Base-by-base conservation (phyloP, 1,284 basidiomycete genomes). In the Heterobasidion annosum region DNA sequence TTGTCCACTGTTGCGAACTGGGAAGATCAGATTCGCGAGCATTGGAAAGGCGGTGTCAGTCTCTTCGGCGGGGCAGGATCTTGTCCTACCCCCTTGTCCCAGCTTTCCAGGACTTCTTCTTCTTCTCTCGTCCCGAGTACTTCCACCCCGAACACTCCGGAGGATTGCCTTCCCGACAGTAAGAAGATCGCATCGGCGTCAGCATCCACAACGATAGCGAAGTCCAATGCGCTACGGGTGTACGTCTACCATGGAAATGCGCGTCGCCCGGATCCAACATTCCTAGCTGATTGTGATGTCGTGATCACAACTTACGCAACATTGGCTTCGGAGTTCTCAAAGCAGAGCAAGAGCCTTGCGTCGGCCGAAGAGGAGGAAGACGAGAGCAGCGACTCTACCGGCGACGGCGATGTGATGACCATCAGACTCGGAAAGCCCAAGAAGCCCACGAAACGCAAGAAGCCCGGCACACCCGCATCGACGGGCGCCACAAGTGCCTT, bases 251-350 rank as follows among this genome's bases (percentile, higher is more conserved):
- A 99, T 65, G 97, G 97, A 12, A 89, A 91, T 62, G 77, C 85
- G 16, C 85, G 97, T n/a, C 81, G 88, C 48, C 83, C 85, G 13
- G 93, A 98, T 67, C 82, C 93, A 13, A 68, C 78, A 8, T 92
- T 88, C 68, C 77, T 99, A 37, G 89, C 93, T 12, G 85, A 96
- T 65, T 94, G 98, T 67, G 97, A 99, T 70, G 88, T 94, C 32
- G 96, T 99, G 54, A 91, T 99, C 67, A 99, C 97, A 8, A 98
- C 96, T 0, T 99, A 94, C 70, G 87, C 93, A 43, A 98, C 96
- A 0, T 78, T 99, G 34, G 96, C 94, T 0, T 90, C 91, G 33
- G 97, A 99, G 67, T 99, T 84, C 67, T 93, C 93, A 19, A 94
- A 91, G 67, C 96, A 98, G 71, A 82, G 73, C 56, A 78, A 80